Evolutionary conservation across 2,329 filamentous ascomycete species (phyloP).

Genomic region (Colletotrichum navitas): DNA sequence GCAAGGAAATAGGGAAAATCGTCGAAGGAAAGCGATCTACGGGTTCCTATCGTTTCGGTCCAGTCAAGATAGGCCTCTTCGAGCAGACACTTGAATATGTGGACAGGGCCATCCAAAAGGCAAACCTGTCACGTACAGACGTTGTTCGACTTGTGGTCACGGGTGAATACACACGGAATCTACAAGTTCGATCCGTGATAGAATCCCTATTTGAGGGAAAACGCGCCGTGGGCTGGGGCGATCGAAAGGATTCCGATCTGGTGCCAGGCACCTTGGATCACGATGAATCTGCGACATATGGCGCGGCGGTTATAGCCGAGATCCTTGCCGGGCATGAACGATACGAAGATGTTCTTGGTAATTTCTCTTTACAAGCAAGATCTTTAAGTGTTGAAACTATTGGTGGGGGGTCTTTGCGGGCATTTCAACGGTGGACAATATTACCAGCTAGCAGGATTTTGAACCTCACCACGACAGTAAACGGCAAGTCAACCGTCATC

Average conservation of each 20-base stretch:
- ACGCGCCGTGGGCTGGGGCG: not conserved
- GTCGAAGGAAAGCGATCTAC: not conserved
- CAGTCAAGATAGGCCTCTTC: not conserved
- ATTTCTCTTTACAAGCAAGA: not conserved
- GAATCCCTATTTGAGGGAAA: not conserved
- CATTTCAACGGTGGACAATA: not conserved
- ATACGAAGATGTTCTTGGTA: not conserved
- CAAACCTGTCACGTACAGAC: not conserved
- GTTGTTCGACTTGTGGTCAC: not conserved
- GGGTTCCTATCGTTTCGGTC: not conserved
- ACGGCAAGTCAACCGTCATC: slow-evolving; percentile 1
- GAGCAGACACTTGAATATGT: not conserved
- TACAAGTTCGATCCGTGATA: not conserved
- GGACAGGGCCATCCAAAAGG: not conserved
- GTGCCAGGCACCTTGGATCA: slow-evolving; percentile 1
- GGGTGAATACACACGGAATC: not conserved
- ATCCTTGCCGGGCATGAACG: not conserved
- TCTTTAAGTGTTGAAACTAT: not conserved
- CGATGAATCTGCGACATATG: slow-evolving; percentile 1
- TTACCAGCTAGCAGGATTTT: not conserved
- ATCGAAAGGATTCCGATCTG: not conserved
- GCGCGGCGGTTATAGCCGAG: not conserved
- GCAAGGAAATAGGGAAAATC: not conserved
- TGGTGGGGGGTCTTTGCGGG: not conserved
- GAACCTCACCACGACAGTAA: not conserved